These are phyloP conservation scores for Sclerotinia trifoliorum DNA, from an alignment of 2,329 filamentous ascomycete genomes.

Conservation along the genomic window DNA sequence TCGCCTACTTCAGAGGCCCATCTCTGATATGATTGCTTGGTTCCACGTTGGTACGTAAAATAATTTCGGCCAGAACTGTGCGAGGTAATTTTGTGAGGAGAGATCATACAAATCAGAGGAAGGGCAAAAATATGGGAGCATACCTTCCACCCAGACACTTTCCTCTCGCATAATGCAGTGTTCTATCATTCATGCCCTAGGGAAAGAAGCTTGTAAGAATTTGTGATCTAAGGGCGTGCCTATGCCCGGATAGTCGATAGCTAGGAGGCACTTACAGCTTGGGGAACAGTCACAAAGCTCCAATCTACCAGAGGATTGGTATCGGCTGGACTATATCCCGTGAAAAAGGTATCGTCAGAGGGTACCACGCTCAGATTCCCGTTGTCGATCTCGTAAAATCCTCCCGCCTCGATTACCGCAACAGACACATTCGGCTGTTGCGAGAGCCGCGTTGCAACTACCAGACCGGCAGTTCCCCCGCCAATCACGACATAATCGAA, in stretches of 20 bases:
- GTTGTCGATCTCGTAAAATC: conserved; percentile 26
- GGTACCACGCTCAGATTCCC: conserved; percentile 22
- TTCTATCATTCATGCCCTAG: too few species aligned
- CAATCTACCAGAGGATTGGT: conserved; percentile 24
- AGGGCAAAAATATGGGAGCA: not conserved
- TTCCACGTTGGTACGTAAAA: not conserved
- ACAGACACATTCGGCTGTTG: conserved; percentile 19
- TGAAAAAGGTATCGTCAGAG: not conserved
- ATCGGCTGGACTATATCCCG: not conserved
- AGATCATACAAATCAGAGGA: not conserved
- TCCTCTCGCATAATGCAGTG: conserved; percentile 36
- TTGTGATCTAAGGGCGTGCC: not conserved
- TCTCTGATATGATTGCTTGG: conserved; percentile 39
- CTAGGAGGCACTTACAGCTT: not conserved
- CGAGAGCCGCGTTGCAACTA: conserved; percentile 25
- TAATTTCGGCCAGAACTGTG: too few species aligned
- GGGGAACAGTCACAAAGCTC: conserved; percentile 22
- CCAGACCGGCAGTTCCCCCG: conserved; percentile 27
- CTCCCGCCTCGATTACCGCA: conserved; percentile 29
- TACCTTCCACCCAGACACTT: conserved; percentile 41
- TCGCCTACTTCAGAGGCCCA: conserved; percentile 47
- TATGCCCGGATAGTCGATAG: not conserved
- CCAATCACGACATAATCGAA: conserved; percentile 24
- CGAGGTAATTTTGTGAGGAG: not conserved
- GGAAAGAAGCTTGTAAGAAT: too few species aligned